phyloP scores from a whole-genome alignment of 179 eudicot genomes.

The Sideroxylon spinosum region DNA sequence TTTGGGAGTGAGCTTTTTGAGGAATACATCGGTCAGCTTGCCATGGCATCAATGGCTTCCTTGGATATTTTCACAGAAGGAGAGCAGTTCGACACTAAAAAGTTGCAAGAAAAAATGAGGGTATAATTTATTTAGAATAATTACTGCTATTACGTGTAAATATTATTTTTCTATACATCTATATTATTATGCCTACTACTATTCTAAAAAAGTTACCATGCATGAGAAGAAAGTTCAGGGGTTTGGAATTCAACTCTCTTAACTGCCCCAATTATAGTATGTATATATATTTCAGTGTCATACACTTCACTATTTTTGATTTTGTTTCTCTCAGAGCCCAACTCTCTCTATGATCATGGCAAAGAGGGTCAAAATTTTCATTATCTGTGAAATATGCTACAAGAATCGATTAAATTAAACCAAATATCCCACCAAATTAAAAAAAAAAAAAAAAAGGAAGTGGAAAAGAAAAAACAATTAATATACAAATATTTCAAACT shows the following conservation, averaged over 20 bases:
- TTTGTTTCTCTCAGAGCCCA: background rate
- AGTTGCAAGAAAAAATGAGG: conserved; percentile 94
- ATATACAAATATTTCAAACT: background rate
- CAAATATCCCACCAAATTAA: background rate
- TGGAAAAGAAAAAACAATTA: background rate
- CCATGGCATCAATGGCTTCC: conserved; percentile 99
- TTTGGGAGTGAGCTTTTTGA: conserved; percentile 99
- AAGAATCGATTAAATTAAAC: background rate
- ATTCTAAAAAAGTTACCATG: background rate
- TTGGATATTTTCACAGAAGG: conserved; percentile 78
- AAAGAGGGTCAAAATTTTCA: no score
- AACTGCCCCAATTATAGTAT: background rate
- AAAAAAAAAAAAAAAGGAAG: background rate
- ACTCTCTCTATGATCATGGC: background rate
- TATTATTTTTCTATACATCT: background rate
- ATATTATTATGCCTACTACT: background rate
- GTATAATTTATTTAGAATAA: conserved; percentile 33
- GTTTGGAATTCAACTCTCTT: background rate
- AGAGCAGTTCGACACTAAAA: conserved; percentile 75
- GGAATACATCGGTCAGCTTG: conserved; percentile 96
- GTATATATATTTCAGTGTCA: background rate
- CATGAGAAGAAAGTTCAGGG: background rate
- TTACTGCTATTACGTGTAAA: background rate
- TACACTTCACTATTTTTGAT: background rate
- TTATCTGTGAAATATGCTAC: background rate